Conservation (phyloP, 208 protist species). For the Crithidia sp. region DNA sequence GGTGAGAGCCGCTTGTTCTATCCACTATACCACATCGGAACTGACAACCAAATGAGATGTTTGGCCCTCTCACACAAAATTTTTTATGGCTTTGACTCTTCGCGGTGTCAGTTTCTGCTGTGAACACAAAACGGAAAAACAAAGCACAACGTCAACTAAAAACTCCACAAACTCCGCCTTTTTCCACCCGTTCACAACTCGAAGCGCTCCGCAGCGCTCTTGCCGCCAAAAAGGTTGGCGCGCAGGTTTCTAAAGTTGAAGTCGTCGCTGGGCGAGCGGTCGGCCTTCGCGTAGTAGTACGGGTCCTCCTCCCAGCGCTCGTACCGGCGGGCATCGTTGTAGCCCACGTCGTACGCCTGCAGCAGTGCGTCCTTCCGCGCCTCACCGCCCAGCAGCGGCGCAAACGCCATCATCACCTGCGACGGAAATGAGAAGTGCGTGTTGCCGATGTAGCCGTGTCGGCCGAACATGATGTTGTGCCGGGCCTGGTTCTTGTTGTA, state of each 20-base stretch:
- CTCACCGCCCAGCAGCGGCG: slow-evolving; percentile 59
- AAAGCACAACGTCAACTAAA: background rate
- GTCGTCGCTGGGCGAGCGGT: slow-evolving; percentile 81
- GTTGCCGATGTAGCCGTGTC: slow-evolving; percentile 85
- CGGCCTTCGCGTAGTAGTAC: slow-evolving; percentile 88
- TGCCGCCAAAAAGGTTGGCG: slow-evolving; percentile 80
- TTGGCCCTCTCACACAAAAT: too few species aligned
- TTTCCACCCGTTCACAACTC: slow-evolving; percentile 49
- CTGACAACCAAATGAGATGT: background rate
- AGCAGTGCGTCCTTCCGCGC: slow-evolving; percentile 65
- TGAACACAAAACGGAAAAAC: background rate
- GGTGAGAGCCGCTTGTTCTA: slow-evolving; percentile 95
- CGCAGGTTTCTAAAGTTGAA: slow-evolving; percentile 84
- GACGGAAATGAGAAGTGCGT: slow-evolving; percentile 78
- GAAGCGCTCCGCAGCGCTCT: slow-evolving; percentile 65
- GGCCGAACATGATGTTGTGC: slow-evolving; percentile 88
- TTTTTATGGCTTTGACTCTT: too few species aligned
- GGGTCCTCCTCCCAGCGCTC: slow-evolving; percentile 92
- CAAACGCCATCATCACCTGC: slow-evolving; percentile 77
- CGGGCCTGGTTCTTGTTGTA: slow-evolving; percentile 84
- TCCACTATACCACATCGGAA: slow-evolving; percentile 93
- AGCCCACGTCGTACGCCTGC: slow-evolving; percentile 85
- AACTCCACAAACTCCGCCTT: background rate
- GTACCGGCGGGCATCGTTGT: slow-evolving; percentile 86
- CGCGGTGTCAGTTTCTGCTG: too few species aligned